A percentile compares a stretch with the other conserved stretches of the same genome.
phyloP scores from a whole-genome alignment of 139 green algal species.

The Pleodorina starrii region DNA sequence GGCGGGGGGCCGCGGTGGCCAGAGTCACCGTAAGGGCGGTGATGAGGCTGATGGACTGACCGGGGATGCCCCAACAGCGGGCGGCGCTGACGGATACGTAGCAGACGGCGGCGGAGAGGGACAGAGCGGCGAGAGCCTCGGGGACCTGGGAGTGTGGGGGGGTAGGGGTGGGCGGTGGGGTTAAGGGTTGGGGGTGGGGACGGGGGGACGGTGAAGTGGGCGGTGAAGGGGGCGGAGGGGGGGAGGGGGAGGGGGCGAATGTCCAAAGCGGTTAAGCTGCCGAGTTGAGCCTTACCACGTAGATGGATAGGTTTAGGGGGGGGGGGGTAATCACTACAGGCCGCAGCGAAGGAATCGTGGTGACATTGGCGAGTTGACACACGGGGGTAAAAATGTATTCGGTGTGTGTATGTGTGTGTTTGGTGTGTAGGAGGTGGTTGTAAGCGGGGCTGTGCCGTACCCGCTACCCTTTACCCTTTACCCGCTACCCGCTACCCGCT shows the following conservation, averaged over 20 bases:
- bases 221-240: not conserved
- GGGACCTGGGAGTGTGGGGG: constrained; percentile 43
- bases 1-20: constrained; percentile 73
- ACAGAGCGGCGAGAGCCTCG: constrained; percentile 66
- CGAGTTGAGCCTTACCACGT: no score
- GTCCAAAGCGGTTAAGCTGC: not conserved
- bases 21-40: constrained; percentile 81
- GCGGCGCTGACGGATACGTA: constrained; percentile 49
- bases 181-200: not conserved
- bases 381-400: no score
- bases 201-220: not conserved
- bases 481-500: no score
- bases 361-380: no score
- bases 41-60: constrained; percentile 74
- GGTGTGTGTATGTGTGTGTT: no score
- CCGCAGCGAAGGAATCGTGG: no score
- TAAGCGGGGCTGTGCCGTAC: no score
- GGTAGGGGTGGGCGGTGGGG: not conserved
- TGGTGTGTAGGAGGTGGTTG: no score
- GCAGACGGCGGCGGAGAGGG: constrained; percentile 69
- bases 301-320: not conserved
- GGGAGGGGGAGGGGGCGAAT: not conserved
- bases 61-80: not conserved
- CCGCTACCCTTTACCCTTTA: no score
- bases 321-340: no score